These are phyloP conservation scores for Boletus tomentosulus DNA, from an alignment of 768 basidiomycete species.

Conservation along the genomic window DNA sequence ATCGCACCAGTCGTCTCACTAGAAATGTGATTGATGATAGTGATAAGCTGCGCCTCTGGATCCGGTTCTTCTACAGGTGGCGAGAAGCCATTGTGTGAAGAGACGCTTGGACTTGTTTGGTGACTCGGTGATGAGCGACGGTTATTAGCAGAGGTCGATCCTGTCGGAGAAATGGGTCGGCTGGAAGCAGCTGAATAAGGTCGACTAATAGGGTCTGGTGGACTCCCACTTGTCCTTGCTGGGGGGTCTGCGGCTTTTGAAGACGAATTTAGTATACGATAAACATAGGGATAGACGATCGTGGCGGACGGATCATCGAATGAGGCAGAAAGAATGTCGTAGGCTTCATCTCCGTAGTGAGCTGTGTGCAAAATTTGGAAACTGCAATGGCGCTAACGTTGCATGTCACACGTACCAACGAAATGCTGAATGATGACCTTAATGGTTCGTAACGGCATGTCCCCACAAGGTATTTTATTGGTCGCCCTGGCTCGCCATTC, in stretches of 20 bases:
- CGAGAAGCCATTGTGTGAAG: slow-evolving; percentile 53
- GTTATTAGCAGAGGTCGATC: slow-evolving; percentile 50
- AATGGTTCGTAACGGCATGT: slow-evolving; percentile 96
- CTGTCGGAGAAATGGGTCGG: slow-evolving; percentile 69
- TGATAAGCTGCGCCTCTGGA: slow-evolving; percentile 77
- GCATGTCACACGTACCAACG: slow-evolving; percentile 63
- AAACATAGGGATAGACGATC: slow-evolving; percentile 94
- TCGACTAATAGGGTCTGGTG: slow-evolving; percentile 38
- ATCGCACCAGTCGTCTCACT: slow-evolving; percentile 85
- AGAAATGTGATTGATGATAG: slow-evolving; percentile 82
- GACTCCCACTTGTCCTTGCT: slow-evolving; percentile 21
- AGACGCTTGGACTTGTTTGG: slow-evolving; percentile 62
- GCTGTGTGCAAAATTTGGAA: slow-evolving; percentile 38
- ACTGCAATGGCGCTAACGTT: slow-evolving; percentile 3
- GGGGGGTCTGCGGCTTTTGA: slow-evolving; percentile 39
- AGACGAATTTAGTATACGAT: slow-evolving; percentile 79
- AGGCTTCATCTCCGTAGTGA: slow-evolving; percentile 84
- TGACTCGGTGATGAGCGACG: slow-evolving; percentile 60
- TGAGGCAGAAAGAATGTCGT: slow-evolving; percentile 83
- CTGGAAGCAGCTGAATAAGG: slow-evolving; percentile 59
- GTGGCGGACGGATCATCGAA: slow-evolving; percentile 98
- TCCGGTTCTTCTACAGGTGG: slow-evolving; percentile 76
- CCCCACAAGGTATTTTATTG: slow-evolving; percentile 90
- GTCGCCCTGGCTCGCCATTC: slow-evolving; percentile 93
- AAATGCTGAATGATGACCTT: slow-evolving; percentile 98